Evolutionary conservation across 176 grass and related monocot species (phyloP).

Genomic region (Musa acuminata): DNA sequence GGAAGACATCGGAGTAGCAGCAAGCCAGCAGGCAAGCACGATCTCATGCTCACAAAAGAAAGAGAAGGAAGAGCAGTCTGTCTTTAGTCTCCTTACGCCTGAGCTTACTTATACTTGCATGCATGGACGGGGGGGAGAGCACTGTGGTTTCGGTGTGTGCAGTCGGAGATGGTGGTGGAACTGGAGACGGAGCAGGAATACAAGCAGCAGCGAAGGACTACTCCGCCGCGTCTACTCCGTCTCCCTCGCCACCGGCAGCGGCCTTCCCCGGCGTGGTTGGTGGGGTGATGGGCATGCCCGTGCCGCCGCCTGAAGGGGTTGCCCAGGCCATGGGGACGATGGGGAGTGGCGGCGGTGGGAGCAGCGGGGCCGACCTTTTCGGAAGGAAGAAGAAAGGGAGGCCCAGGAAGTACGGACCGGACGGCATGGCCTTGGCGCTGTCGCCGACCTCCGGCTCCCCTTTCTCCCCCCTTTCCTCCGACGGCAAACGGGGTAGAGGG

Average conservation of each 20-base stretch:
- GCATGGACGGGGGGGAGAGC: constrained; percentile 36
- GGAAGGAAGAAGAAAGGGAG: constrained; percentile 23
- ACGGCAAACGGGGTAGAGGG: constrained; percentile 50
- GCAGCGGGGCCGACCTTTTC: neutral
- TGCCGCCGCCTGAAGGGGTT: neutral
- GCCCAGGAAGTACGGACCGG: constrained; percentile 23
- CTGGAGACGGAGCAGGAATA: constrained; percentile 12
- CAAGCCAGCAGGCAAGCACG: neutral
- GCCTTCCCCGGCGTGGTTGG: constrained; percentile 6
- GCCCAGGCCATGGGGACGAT: constrained; percentile 4
- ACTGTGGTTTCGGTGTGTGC: constrained; percentile 26
- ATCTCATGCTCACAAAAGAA: too few species aligned
- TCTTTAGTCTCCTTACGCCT: too few species aligned
- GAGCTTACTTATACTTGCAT: neutral
- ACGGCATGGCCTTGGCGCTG: constrained; percentile 18
- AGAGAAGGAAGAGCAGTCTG: too few species aligned
- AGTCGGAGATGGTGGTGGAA: constrained; percentile 1
- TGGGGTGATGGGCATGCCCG: constrained; percentile 10
- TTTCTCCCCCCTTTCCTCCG: neutral
- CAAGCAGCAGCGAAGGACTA: constrained; percentile 27
- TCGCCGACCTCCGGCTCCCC: constrained; percentile 1
- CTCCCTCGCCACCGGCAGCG: constrained; percentile 23
- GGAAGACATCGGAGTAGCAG: neutral
- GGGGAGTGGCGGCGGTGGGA: neutral
- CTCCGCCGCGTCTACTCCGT: constrained; percentile 41